Conservation (phyloP, 495 filamentous ascomycete genomes). For the Daldinia childiae region DNA sequence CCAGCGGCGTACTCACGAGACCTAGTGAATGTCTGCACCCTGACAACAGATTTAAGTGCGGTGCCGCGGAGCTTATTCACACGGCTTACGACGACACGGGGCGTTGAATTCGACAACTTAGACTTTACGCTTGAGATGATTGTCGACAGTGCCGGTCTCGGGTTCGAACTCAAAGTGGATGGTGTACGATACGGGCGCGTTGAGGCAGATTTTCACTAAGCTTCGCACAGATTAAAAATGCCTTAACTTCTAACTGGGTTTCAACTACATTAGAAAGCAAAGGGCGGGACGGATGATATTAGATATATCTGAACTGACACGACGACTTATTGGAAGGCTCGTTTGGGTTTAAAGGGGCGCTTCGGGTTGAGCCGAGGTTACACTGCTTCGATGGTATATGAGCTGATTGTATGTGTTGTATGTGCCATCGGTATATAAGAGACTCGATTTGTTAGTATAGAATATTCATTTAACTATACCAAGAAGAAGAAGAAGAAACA, state of each 20-base stretch:
- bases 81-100: conserved; percentile 72
- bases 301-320: neutral
- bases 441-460: neutral
- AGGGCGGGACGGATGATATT: neutral
- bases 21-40: conserved; percentile 74
- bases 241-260: neutral
- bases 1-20: conserved; percentile 65
- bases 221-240: neutral
- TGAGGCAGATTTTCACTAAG: conserved; percentile 72
- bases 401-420: neutral
- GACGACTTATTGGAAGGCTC: neutral
- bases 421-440: neutral
- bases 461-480: neutral
- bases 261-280: conserved; percentile 3
- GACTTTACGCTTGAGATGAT: conserved; percentile 81
- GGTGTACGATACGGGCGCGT: conserved; percentile 76
- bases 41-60: conserved; percentile 76
- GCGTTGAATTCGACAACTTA: conserved; percentile 77
- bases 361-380: conserved; percentile 8
- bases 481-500: neutral
- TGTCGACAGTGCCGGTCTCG: conserved; percentile 74
- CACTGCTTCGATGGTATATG: neutral
- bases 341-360: neutral
- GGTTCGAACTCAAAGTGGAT: conserved; percentile 78
- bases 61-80: conserved; percentile 74